These are phyloP conservation scores for Metarhizium humberi DNA, from an alignment of 2,329 filamentous ascomycete genomes.

Conservation along the genomic window DNA sequence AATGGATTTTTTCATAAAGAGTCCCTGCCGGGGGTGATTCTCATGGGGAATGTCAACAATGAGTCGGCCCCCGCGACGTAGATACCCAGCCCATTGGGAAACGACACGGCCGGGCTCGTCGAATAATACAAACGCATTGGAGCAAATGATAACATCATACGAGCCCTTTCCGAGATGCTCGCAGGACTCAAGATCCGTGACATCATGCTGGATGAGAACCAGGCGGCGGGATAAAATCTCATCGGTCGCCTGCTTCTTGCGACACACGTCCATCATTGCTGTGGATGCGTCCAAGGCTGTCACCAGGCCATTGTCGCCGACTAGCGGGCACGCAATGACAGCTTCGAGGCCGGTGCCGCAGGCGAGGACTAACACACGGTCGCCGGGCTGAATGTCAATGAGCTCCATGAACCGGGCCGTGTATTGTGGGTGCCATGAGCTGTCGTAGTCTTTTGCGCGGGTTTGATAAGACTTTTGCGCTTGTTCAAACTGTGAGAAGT, in stretches of 20 bases:
- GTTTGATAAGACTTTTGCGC: conserved; percentile 21
- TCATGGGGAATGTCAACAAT: not conserved
- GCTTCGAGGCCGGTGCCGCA: conserved; percentile 26
- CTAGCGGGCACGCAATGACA: conserved; percentile 17
- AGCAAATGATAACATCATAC: conserved; percentile 25
- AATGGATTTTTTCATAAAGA: not conserved
- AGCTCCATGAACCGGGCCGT: conserved; percentile 20
- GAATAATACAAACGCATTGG: conserved; percentile 21
- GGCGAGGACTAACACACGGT: conserved; percentile 19
- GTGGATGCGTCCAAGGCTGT: conserved; percentile 22
- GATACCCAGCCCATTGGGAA: conserved; percentile 18
- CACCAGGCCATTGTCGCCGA: conserved; percentile 17
- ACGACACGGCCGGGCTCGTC: conserved; percentile 10
- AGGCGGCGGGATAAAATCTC: not conserved
- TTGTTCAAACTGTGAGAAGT: not conserved
- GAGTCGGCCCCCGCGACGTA: conserved; percentile 8
- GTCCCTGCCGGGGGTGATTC: not conserved
- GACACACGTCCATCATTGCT: conserved; percentile 18
- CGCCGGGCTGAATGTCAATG: conserved; percentile 13
- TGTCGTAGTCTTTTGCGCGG: conserved; percentile 21
- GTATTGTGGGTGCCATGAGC: conserved; percentile 24
- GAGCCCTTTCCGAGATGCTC: conserved; percentile 10
- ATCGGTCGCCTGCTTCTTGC: not conserved
- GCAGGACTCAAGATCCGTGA: conserved; percentile 14
- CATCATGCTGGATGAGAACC: conserved; percentile 17